Conservation (phyloP, 345 rosid genomes). For the Bruguiera gymnorhiza region DNA sequence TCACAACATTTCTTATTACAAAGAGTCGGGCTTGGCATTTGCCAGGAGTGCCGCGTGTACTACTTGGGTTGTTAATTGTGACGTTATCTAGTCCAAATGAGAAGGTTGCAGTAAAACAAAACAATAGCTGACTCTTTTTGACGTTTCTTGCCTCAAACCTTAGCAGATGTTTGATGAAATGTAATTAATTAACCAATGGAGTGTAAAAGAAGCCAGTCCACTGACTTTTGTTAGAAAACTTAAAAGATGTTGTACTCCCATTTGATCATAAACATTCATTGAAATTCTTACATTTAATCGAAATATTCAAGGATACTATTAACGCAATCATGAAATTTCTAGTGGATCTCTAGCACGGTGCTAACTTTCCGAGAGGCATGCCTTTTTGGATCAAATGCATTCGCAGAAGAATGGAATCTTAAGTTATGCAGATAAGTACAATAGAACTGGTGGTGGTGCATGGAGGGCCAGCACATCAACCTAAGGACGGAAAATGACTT, state of each 20-base stretch:
- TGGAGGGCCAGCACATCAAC: conserved; percentile 22
- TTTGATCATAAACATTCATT: not conserved
- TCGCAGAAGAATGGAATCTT: conserved; percentile 18
- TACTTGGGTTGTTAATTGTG: too few species aligned
- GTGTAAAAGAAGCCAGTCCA: not conserved
- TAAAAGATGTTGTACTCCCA: not conserved
- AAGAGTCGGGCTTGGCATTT: too few species aligned
- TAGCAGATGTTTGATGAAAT: too few species aligned
- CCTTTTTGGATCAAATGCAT: not conserved
- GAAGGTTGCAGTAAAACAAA: too few species aligned
- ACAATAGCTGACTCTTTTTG: too few species aligned
- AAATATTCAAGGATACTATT: not conserved
- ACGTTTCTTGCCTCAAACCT: too few species aligned
- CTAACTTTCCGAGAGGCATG: not conserved
- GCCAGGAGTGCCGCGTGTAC: too few species aligned
- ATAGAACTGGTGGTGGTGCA: not conserved
- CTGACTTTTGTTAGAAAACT: not conserved
- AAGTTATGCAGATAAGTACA: not conserved
- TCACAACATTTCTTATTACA: too few species aligned
- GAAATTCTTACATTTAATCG: too few species aligned
- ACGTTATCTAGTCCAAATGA: too few species aligned
- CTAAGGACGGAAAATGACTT: conserved; percentile 31
- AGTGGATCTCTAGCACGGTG: not conserved
- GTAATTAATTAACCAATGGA: too few species aligned
- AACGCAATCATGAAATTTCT: not conserved